Evolutionary conservation across 139 green algal genomes (phyloP), one percentile per base, ranked within the genome.

Genomic region (Yamagishiella unicocca): DNA sequence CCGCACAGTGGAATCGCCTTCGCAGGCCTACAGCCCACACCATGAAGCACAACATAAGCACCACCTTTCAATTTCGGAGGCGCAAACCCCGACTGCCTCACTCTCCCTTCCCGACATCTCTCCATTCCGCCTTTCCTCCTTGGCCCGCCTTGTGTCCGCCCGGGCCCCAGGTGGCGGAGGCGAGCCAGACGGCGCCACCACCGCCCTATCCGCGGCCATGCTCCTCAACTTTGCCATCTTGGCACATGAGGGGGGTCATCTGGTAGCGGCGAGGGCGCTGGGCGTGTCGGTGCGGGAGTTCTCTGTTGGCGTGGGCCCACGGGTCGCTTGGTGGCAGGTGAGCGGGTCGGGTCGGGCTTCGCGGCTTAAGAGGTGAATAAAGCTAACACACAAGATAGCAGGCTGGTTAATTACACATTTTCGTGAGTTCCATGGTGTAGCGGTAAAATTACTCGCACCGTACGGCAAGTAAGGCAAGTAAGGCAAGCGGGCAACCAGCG

Each of bases 321-420:
- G 37, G 27, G 79, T 85, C 8, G 79, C 79, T 31, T 85, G 79
- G 79, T 85, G 79, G 79, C 40, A 75, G 79, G 79, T 85, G 33
- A 22, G 62, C 24, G 58, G 58, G 58, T 22, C 9, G 58, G 72
- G n/a, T n/a, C n/a, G n/a, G n/a, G n/a, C n/a, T n/a, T n/a, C n/a
- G n/a, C n/a, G n/a, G n/a, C n/a, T n/a, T n/a, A n/a, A 58, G 70
- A 24, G 12, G 3, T 9, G 19, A n/a, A 72, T 14, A 5, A n/a
- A 42, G 64, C 4, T 9, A 25, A 9, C 10, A n/a, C 6, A 42
- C 64, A n/a, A 42, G 25, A 4, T 9, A n/a, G 64, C 8, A 10
- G 64, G 10, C 9, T 9, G 29, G 64, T 12, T 40, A n/a, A 19
- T 25, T 58, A 17, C 17, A 17, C 50, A 58, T 12, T 12, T 58